Evolutionary conservation across 2,329 filamentous ascomycete species (phyloP).

Genomic region (Trichoderma guizhouense): DNA sequence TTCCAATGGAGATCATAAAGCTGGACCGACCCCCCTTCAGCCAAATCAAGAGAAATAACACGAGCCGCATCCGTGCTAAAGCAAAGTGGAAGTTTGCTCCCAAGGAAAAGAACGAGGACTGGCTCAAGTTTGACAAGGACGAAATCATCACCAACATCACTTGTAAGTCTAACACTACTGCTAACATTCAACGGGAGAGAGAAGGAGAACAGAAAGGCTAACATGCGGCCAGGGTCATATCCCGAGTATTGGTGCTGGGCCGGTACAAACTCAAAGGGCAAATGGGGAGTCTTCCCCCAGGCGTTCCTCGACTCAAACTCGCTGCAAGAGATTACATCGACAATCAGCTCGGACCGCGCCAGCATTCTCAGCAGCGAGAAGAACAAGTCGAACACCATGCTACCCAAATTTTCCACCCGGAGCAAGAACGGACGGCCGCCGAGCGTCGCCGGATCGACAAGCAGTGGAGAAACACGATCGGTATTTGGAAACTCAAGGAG

Average conservation of each 20-base stretch:
- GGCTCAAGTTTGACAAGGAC: slow-evolving; percentile 63
- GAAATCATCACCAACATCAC: slow-evolving; percentile 64
- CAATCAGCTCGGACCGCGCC: slow-evolving; percentile 29
- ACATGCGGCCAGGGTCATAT: slow-evolving; percentile 37
- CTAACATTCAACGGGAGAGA: neutral
- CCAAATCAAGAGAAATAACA: slow-evolving; percentile 46
- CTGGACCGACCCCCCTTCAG: slow-evolving; percentile 45
- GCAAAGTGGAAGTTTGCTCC: slow-evolving; percentile 53
- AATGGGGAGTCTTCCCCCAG: slow-evolving; percentile 52
- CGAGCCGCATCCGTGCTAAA: slow-evolving; percentile 47
- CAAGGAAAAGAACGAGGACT: slow-evolving; percentile 43
- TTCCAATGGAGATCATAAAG: slow-evolving; percentile 47
- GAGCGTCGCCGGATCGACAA: slow-evolving; percentile 34
- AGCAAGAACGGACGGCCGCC: slow-evolving; percentile 30
- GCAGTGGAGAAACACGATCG: slow-evolving; percentile 29
- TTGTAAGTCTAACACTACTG: slow-evolving; percentile 39
- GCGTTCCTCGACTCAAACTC: slow-evolving; percentile 47
- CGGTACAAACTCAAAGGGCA: slow-evolving; percentile 50
- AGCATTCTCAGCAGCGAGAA: slow-evolving; percentile 35
- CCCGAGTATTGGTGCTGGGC: slow-evolving; percentile 56
- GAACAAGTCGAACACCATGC: slow-evolving; percentile 32
- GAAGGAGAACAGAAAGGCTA: neutral
- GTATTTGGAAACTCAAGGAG: slow-evolving; percentile 20
- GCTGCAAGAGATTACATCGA: slow-evolving; percentile 36
- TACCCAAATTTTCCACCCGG: slow-evolving; percentile 36